Evolutionary conservation across 345 rosid genomes (phyloP), one percentile per base, ranked within the genome.

Genomic region (Trapa incisa): DNA sequence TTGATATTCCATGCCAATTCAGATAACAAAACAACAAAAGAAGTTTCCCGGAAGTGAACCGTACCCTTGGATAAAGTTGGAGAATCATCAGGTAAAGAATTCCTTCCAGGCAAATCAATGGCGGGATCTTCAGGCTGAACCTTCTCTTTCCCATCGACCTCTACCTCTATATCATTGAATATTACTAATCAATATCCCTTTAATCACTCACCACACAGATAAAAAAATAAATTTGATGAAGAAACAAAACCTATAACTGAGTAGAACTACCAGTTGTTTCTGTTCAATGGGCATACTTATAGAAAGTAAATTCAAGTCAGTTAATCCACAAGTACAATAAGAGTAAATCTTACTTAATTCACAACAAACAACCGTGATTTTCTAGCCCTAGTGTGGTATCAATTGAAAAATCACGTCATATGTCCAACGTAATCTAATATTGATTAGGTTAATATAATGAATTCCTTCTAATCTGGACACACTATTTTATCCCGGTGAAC

Each of bases 11-110:
- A 22, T n/a, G 33, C 60, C 60, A n/a, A 54, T 1, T 54, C 6
- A 22, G 35, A 16, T 7, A n/a, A 54, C 2, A 50, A 16, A 29
- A n/a, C 56, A 54, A 54, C 33, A 54, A 54, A 54, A 22, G 29
- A 10, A 13, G 54, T 54, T 54, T 37, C 4, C 41, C 38, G 52
- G 58, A 61, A 17, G 33, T 66, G 32, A 52, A 56, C 57, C 43
- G 61, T 42, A 87, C 84, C 85, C 74, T 13, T 45, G 29, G 16
- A 33, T 2, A 62, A 67, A 52, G 63, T 52, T 32, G 10, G 10
- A 54, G 63, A 58, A 32, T 38, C 63, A 1, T 58, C 63, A 37
- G 12, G 36, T 35, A 54, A 6, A 29, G 62, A 37, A 43, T 10
- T 58, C 6, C 29, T 53, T 47, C 48, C 53, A 43, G n/a, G 22